These are phyloP conservation scores for Mortierella hygrophila DNA, from an alignment of 192 early-diverging fungal species.

Conservation along the genomic window DNA sequence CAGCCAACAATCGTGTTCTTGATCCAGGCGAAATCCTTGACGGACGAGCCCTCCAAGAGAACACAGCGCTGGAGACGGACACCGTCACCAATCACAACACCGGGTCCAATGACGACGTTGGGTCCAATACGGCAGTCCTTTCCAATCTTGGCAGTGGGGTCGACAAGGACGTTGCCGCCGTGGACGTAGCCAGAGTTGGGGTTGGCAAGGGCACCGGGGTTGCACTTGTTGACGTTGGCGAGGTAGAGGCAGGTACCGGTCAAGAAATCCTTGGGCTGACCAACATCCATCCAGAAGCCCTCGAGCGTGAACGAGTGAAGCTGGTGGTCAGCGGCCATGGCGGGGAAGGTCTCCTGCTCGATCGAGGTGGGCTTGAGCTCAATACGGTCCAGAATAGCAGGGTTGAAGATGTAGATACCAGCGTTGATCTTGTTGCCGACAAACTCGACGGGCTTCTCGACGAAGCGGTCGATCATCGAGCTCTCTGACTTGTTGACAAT, in stretches of 20 bases:
- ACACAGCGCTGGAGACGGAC: conserved; percentile 92
- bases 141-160: conserved; percentile 94
- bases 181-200: conserved; percentile 76
- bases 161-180: conserved; percentile 92
- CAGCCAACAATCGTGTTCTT: conserved; percentile 94
- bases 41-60: conserved; percentile 83
- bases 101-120: conserved; percentile 96
- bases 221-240: conserved; percentile 80
- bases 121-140: conserved; percentile 98
- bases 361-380: conserved; percentile 96
- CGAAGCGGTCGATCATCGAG: conserved; percentile 91
- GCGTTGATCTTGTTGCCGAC: conserved; percentile 99
- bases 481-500: conserved; percentile 86
- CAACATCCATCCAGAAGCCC: conserved; percentile 99
- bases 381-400: conserved; percentile 91
- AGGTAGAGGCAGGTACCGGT: conserved; percentile 96
- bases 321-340: conserved; percentile 87
- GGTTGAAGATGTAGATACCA: conserved; percentile 98
- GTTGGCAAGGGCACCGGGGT: conserved; percentile 78
- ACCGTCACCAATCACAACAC: conserved; percentile 92
- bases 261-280: conserved; percentile 98
- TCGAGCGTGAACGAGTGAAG: conserved; percentile 95
- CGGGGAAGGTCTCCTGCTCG: conserved; percentile 97
- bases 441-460: conserved; percentile 97
- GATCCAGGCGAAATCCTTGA: conserved; percentile 95